Conservation (phyloP, 2,329 filamentous ascomycete genomes). For the Periconia digitata region DNA sequence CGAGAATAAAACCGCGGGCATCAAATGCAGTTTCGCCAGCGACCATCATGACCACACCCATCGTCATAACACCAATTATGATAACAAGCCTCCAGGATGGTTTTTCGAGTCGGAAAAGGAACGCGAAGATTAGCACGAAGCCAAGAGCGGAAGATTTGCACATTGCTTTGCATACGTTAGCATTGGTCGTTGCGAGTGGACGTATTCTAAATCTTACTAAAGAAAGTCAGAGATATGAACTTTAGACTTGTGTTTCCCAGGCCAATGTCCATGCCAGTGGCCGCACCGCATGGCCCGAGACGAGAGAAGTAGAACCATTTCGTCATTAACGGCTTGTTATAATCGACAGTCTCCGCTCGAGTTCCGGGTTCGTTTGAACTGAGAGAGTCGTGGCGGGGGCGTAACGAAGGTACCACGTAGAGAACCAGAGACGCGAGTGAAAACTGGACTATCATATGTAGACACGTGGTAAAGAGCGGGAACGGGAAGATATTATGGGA, state of each 20-base stretch:
- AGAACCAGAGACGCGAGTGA: slow-evolving; percentile 74
- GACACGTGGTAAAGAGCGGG: slow-evolving; percentile 89
- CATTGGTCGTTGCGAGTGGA: neutral
- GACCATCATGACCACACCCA: slow-evolving; percentile 97
- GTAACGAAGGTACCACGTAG: slow-evolving; percentile 78
- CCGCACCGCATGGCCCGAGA: slow-evolving; percentile 86
- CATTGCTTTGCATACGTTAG: slow-evolving; percentile 62
- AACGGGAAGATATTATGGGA: slow-evolving; percentile 74
- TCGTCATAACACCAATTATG: slow-evolving; percentile 90
- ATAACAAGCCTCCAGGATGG: slow-evolving; percentile 82
- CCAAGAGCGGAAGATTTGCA: slow-evolving; percentile 96
- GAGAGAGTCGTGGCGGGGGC: slow-evolving; percentile 61
- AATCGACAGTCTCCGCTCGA: slow-evolving; percentile 35
- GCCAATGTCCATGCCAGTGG: slow-evolving; percentile 93
- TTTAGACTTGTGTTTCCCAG: slow-evolving; percentile 93
- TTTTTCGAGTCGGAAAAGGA: slow-evolving; percentile 86
- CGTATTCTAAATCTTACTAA: slow-evolving; percentile 55
- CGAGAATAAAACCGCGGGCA: slow-evolving; percentile 80
- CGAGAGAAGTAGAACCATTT: slow-evolving; percentile 89
- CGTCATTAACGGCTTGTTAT: slow-evolving; percentile 70
- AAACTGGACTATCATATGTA: slow-evolving; percentile 95
- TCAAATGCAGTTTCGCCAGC: slow-evolving; percentile 92
- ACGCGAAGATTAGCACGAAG: slow-evolving; percentile 94
- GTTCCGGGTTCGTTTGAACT: slow-evolving; percentile 32
- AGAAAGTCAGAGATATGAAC: slow-evolving; percentile 95